phyloP scores from a whole-genome alignment of 2,329 filamentous ascomycete species.

The Exophiala mesophila region DNA sequence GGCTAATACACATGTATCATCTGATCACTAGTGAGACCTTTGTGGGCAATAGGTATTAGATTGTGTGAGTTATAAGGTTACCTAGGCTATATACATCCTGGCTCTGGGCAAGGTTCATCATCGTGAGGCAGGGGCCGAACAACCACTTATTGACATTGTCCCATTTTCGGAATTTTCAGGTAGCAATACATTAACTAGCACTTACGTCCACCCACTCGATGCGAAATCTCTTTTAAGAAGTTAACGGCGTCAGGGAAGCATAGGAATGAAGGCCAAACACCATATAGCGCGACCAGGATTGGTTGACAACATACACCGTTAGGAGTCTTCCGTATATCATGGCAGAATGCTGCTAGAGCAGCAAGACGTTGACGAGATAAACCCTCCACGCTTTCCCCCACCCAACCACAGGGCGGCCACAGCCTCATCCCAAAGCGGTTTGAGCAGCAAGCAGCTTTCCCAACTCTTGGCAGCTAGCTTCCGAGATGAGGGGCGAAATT shows the following conservation, averaged over 20 bases:
- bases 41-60: too few species aligned
- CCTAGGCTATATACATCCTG: background rate
- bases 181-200: too few species aligned
- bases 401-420: background rate
- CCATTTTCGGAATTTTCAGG: too few species aligned
- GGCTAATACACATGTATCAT: too few species aligned
- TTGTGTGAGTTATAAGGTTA: background rate
- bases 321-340: background rate
- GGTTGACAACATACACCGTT: background rate
- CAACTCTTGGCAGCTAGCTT: background rate
- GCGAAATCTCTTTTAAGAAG: too few species aligned
- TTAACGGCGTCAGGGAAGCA: too few species aligned
- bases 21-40: background rate
- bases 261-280: slow-evolving; percentile 1
- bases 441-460: background rate
- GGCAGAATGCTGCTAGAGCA: too few species aligned
- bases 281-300: background rate
- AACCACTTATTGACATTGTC: too few species aligned
- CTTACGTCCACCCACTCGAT: too few species aligned
- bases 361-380: too few species aligned
- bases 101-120: too few species aligned
- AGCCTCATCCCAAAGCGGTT: background rate
- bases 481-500: background rate
- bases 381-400: background rate
- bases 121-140: too few species aligned